Conservation (phyloP, 805 yeast genomes). For the Soucietia sequanensis region DNA sequence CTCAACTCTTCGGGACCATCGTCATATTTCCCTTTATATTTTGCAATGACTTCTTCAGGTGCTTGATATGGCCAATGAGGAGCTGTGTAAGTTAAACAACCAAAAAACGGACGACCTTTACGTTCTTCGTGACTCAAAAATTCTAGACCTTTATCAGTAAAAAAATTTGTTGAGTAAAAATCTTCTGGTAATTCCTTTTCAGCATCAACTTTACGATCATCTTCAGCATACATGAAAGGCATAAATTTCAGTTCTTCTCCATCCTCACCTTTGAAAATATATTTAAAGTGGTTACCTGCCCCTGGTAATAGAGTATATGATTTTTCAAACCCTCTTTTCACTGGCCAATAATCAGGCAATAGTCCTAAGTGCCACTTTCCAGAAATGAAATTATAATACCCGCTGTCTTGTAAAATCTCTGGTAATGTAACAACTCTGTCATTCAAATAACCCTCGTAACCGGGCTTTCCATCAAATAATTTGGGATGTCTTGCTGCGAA, state of each 20-base stretch:
- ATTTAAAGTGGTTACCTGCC: conserved; percentile 56
- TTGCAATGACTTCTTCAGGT: conserved; percentile 44
- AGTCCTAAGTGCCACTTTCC: conserved; percentile 66
- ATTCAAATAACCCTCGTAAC: conserved; percentile 56
- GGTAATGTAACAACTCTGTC: conserved; percentile 53
- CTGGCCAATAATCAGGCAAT: conserved; percentile 47
- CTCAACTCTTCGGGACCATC: conserved; percentile 49
- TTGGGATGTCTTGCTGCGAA: conserved; percentile 38
- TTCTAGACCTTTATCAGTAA: conserved; percentile 43
- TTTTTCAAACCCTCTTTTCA: conserved; percentile 48
- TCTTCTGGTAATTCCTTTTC: conserved; percentile 43
- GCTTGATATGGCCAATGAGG: conserved; percentile 72
- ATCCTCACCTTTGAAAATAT: conserved; percentile 33
- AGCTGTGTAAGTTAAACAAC: conserved; percentile 56
- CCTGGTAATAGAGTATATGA: conserved; percentile 53
- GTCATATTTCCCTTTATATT: conserved; percentile 48
- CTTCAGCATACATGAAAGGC: conserved; percentile 39
- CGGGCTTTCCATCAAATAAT: conserved; percentile 43
- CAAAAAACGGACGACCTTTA: conserved; percentile 51
- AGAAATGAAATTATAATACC: conserved; percentile 50
- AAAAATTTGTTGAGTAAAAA: conserved; percentile 45
- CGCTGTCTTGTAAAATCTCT: conserved; percentile 47
- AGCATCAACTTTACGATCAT: conserved; percentile 36
- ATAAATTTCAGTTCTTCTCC: conserved; percentile 32
- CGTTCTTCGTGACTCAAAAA: conserved; percentile 27